These are phyloP conservation scores for Pholiota molesta DNA, from an alignment of 768 basidiomycete species.

Conservation along the genomic window DNA sequence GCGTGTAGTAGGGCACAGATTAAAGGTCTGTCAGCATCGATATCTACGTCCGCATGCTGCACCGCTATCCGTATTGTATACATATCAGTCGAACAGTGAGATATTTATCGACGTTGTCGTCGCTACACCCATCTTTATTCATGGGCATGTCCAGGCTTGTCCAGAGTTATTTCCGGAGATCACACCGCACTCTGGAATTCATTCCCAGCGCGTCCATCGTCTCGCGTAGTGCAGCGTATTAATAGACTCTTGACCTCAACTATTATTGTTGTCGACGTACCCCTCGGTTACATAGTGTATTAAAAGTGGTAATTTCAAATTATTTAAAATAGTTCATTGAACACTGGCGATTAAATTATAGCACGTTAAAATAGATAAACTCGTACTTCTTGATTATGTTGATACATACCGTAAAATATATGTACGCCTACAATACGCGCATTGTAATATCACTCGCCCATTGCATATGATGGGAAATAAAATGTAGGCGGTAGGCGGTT, in stretches of 20 bases:
- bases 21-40: too few species aligned
- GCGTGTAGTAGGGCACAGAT: too few species aligned
- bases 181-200: not conserved
- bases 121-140: not conserved
- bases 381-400: not conserved
- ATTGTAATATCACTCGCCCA: too few species aligned
- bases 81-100: not conserved
- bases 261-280: constrained; percentile 1
- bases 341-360: not conserved
- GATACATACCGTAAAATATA: too few species aligned
- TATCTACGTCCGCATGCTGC: too few species aligned
- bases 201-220: too few species aligned
- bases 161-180: not conserved
- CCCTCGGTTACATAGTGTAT: not conserved
- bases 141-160: too few species aligned
- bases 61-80: not conserved
- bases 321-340: not conserved
- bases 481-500: too few species aligned
- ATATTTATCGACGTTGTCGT: not conserved
- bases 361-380: not conserved
- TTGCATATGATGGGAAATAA: too few species aligned
- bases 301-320: not conserved
- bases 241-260: not conserved
- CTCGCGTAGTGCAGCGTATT: not conserved
- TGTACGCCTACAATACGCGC: too few species aligned